Evolutionary conservation across 306 rosid species (phyloP), one percentile per base, ranked within the genome.

Genomic region (Vigna radiata): DNA sequence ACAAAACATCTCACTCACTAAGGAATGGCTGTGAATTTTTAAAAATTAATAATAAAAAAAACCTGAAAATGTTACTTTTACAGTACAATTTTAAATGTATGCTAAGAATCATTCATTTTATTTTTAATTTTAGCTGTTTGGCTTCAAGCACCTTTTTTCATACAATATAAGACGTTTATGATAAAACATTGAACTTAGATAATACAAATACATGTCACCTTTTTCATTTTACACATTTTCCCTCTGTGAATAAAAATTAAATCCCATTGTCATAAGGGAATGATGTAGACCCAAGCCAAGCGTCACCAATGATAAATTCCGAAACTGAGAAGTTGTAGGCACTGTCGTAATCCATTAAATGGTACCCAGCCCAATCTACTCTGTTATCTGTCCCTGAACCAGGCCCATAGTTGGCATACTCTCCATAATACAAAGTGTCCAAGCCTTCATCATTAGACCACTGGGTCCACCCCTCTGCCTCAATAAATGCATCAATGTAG

Each of bases 181-280:
- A 29, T 60, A 1, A 58, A 27, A 60, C 43, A 27, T 59, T 59
- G 29, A 59, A 27, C 17, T 59, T 25, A 6, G 18, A 59, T 27
- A 29, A 33, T 4, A 29, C 33, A 29, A 29, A 29, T 29, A 29
- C 33, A 29, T 29, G 33, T 29, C 37, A 33, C 1, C 37, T 33
- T 33, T 33, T 33, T 33, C 37, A 33, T 33, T 33, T 33, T 29
- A 29, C 31, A 29, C 31, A 29, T 29, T 4, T 0, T 29, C 31
- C 31, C 31, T 29, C 31, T 29, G 31, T 29, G 0, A 4, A 33
- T 33, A 33, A 33, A 33, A 33, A 33, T 78, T 86, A 90, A 56
- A 92, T 86, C 64, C 88, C 93, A 13, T 80, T 87, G 33, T 92
- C 92, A 66, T 87, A 90, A 61, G 97, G 97, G 48, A 92, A 85